A percentile compares a stretch with the other conserved stretches of the same genome.
Evolutionary conservation across 495 filamentous ascomycete genomes (phyloP).

Genomic region (Thermothielavioides terrestris): DNA sequence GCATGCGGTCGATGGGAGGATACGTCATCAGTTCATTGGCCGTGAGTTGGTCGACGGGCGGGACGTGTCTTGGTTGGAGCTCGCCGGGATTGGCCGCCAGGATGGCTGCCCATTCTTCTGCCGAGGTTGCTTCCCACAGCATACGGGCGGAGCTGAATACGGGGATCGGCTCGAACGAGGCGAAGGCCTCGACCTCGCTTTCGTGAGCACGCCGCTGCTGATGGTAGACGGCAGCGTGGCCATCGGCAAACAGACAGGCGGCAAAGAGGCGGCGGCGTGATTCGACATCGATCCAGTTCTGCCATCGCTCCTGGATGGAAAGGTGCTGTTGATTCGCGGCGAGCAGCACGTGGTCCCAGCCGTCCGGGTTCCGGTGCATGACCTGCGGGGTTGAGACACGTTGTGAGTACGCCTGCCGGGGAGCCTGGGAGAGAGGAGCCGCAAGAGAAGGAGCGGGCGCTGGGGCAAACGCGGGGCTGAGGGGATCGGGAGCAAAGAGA

Average conservation of each 20-base stretch:
- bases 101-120: slow-evolving; percentile 27
- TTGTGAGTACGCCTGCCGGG: slow-evolving; percentile 38
- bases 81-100: slow-evolving; percentile 20
- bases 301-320: slow-evolving; percentile 35
- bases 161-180: slow-evolving; percentile 27
- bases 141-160: slow-evolving; percentile 27
- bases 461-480: slow-evolving; percentile 9
- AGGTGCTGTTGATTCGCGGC: slow-evolving; percentile 22
- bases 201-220: slow-evolving; percentile 35
- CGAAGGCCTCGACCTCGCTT: slow-evolving; percentile 19
- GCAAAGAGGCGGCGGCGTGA: slow-evolving; percentile 41
- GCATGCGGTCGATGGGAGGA: slow-evolving; percentile 26
- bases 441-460: slow-evolving; percentile 15
- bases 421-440: slow-evolving; percentile 12
- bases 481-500: slow-evolving; percentile 19
- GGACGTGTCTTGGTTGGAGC: slow-evolving; percentile 16
- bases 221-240: slow-evolving; percentile 42
- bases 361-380: slow-evolving; percentile 22
- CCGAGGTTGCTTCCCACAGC: slow-evolving; percentile 34
- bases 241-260: slow-evolving; percentile 43
- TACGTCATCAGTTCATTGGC: slow-evolving; percentile 21
- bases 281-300: slow-evolving; percentile 40
- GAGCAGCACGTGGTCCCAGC: slow-evolving; percentile 19
- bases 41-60: slow-evolving; percentile 24
- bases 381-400: slow-evolving; percentile 35